phyloP scores from a whole-genome alignment of 441 rosid species.

The Croton setiger region DNA sequence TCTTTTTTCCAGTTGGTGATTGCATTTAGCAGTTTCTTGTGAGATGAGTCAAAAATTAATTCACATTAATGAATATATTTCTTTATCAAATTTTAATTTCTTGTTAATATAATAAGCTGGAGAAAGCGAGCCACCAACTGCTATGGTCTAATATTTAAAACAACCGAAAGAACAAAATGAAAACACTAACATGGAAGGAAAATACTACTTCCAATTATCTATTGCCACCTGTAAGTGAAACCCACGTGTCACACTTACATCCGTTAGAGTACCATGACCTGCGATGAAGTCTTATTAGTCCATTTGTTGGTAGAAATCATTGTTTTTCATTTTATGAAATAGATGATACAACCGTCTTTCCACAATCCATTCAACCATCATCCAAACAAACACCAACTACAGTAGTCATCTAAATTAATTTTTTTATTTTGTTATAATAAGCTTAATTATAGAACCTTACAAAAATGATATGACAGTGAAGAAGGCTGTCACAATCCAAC shows the following conservation, averaged over 20 bases:
- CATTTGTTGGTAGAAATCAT: no score
- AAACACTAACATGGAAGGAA: not conserved
- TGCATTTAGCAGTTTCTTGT: no score
- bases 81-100: no score
- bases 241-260: not conserved
- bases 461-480: not conserved
- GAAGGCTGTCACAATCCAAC: not conserved
- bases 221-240: not conserved
- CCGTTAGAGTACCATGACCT: not conserved
- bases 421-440: not conserved
- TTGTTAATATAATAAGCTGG: not conserved
- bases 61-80: not conserved
- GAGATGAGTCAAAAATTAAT: not conserved
- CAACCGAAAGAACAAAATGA: not conserved
- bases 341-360: no score
- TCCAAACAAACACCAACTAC: no score
- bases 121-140: constrained; percentile 4
- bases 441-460: not conserved
- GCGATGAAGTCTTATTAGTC: not conserved
- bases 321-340: no score
- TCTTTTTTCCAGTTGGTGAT: no score
- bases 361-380: no score
- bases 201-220: not conserved
- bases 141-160: not conserved
- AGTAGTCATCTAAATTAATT: no score